Percentiles rank a stretch among this genome's conserved stretches.
These are phyloP conservation scores for Perkinsus marinus DNA, from an alignment of 169 alveolate genomes.

Conservation along the genomic window DNA sequence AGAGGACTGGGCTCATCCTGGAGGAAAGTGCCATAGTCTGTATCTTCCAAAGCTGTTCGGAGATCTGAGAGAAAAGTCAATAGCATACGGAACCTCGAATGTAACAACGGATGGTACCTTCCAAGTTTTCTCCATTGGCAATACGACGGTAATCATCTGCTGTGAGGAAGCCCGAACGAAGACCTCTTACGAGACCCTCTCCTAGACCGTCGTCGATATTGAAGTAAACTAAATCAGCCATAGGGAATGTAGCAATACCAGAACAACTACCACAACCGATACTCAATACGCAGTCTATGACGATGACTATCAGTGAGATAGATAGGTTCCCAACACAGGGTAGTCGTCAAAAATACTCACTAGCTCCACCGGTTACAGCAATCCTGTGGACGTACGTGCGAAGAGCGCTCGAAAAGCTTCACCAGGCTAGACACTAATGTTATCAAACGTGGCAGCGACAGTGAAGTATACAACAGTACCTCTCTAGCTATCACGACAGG, in stretches of 20 bases:
- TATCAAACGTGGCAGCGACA: too few species aligned
- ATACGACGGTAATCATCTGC: slow-evolving; percentile 78
- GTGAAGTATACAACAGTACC: too few species aligned
- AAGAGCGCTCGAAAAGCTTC: too few species aligned
- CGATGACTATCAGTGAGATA: too few species aligned
- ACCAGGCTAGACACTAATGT: too few species aligned
- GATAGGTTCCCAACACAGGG: too few species aligned
- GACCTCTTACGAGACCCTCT: slow-evolving; percentile 90
- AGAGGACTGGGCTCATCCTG: slow-evolving; percentile 83
- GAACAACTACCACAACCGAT: background rate
- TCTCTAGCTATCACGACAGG: background rate
- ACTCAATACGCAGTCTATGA: too few species aligned
- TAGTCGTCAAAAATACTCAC: too few species aligned
- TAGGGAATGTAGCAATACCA: background rate
- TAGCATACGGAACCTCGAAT: too few species aligned
- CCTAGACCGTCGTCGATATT: slow-evolving; percentile 88
- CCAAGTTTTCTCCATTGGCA: slow-evolving; percentile 68
- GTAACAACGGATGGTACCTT: slow-evolving; percentile 29
- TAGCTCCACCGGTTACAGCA: too few species aligned
- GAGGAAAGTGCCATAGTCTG: slow-evolving; percentile 87
- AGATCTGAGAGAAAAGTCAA: slow-evolving; percentile 28
- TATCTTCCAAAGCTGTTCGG: slow-evolving; percentile 84
- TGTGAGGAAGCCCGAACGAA: slow-evolving; percentile 82
- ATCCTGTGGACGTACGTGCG: too few species aligned
- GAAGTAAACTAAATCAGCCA: slow-evolving; percentile 32